Percentiles rank a stretch among this genome's conserved stretches.
These are phyloP conservation scores for Mycena vulgaris DNA, from an alignment of 768 basidiomycete genomes.

Conservation along the genomic window DNA sequence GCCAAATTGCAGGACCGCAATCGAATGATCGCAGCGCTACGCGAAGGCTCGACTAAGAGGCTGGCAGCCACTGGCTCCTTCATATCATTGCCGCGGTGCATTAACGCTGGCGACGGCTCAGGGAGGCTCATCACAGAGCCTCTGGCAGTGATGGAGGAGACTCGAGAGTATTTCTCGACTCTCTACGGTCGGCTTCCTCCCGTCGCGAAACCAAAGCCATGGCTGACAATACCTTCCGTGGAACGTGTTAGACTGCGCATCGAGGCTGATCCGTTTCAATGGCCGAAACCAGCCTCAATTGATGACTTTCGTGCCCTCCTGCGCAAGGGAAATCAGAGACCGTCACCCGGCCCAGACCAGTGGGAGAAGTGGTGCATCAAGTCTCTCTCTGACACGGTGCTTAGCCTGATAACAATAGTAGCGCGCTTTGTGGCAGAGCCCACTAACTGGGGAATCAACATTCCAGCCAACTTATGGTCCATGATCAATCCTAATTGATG, in stretches of 20 bases:
- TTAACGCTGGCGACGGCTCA: neutral
- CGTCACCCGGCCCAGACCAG: slow-evolving; percentile 50
- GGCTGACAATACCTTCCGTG: slow-evolving; percentile 29
- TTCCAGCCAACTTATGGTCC: too few relatives aligned
- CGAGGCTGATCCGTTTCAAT: slow-evolving; percentile 41
- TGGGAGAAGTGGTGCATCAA: slow-evolving; percentile 55
- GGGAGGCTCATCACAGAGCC: neutral
- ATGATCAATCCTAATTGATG: too few relatives aligned
- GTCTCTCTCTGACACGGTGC: slow-evolving; percentile 40
- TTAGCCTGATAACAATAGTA: too few relatives aligned
- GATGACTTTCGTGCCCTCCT: slow-evolving; percentile 42
- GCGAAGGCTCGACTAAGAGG: too few relatives aligned
- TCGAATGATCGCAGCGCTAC: too few relatives aligned
- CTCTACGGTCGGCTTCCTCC: slow-evolving; percentile 13
- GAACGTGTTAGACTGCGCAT: too few relatives aligned
- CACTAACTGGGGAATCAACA: too few relatives aligned
- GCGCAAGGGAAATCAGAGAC: slow-evolving; percentile 45
- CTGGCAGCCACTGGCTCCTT: too few relatives aligned
- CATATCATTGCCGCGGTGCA: neutral
- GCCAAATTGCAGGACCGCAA: too few relatives aligned
- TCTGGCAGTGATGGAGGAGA: slow-evolving; percentile 6
- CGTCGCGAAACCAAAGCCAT: neutral
- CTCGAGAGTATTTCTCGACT: slow-evolving; percentile 9
- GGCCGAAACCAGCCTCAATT: slow-evolving; percentile 39
- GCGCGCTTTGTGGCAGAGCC: too few relatives aligned